phyloP scores from a whole-genome alignment of 768 basidiomycete species.

The Psilocybe tampanensis region DNA sequence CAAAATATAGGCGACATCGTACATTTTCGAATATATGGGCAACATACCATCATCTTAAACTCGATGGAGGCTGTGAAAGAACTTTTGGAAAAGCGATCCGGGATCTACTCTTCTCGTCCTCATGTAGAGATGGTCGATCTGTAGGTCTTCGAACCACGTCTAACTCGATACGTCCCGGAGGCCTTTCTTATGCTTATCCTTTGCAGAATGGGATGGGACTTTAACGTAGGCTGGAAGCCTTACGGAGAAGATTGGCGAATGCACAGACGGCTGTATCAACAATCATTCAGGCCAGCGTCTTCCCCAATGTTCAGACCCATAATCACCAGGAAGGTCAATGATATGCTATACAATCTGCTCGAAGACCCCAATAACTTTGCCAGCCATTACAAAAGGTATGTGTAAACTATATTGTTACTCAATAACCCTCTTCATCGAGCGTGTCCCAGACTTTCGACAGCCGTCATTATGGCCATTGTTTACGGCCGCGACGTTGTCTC shows the following conservation, averaged over 20 bases:
- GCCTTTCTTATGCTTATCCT: no score
- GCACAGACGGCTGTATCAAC: not conserved
- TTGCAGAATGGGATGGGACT: not conserved
- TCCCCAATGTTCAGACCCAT: not conserved
- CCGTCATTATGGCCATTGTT: constrained; percentile 15
- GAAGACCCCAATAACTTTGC: constrained; percentile 11
- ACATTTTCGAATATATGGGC: constrained; percentile 6
- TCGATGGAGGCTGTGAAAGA: constrained; percentile 9
- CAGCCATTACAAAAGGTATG: constrained; percentile 17
- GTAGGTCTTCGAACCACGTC: not conserved
- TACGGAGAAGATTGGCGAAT: not conserved
- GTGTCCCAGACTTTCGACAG: constrained; percentile 8
- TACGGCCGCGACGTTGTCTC: constrained; percentile 19
- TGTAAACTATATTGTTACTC: not conserved
- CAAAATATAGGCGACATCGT: constrained; percentile 1
- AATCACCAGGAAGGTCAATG: not conserved
- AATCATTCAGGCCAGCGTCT: not conserved
- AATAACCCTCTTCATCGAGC: not conserved
- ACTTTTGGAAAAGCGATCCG: constrained; percentile 5
- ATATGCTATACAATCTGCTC: not conserved
- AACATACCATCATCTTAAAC: constrained; percentile 11
- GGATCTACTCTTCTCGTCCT: constrained; percentile 11
- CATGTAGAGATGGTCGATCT: constrained; percentile 7
- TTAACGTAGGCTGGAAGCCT: not conserved
- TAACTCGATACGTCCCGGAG: no score